A percentile compares a stretch with the other conserved stretches of the same genome.
These are phyloP conservation scores for Fusarium xyrophilum DNA, from an alignment of 2,329 filamentous ascomycete species.

Conservation along the genomic window DNA sequence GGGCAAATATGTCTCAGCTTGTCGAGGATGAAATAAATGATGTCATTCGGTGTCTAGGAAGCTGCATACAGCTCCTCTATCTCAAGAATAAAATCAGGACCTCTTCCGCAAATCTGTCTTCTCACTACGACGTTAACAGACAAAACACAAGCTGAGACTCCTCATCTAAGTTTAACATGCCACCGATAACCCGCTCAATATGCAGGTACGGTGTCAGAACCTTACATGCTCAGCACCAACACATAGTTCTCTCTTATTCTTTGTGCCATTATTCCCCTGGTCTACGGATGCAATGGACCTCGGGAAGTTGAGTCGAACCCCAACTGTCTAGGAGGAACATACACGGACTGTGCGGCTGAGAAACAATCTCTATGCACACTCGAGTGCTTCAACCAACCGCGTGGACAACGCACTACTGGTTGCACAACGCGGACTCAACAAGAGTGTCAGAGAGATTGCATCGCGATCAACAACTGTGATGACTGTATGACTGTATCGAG, in stretches of 20 bases:
- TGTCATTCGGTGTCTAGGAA: background rate
- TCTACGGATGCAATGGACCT: background rate
- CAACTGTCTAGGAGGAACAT: background rate
- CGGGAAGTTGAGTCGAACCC: background rate
- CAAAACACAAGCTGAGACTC: background rate
- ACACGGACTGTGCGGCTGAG: background rate
- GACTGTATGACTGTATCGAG: background rate
- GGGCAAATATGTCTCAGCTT: background rate
- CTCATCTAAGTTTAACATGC: no score
- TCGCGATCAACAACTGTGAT: background rate
- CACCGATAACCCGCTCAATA: background rate
- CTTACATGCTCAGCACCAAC: background rate
- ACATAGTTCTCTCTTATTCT: background rate
- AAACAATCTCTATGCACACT: background rate
- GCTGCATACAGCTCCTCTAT: background rate
- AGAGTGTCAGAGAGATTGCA: background rate
- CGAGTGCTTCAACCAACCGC: background rate
- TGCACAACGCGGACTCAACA: background rate
- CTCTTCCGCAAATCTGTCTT: fast-evolving
- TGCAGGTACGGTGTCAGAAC: background rate
- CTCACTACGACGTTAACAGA: background rate
- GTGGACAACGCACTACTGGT: background rate
- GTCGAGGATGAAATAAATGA: background rate
- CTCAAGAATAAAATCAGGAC: background rate
- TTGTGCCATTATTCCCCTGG: background rate